Evolutionary conservation across 2,329 filamentous ascomycete species (phyloP), one percentile per base, ranked within the genome.

Genomic region (Pseudopyricularia javanii): DNA sequence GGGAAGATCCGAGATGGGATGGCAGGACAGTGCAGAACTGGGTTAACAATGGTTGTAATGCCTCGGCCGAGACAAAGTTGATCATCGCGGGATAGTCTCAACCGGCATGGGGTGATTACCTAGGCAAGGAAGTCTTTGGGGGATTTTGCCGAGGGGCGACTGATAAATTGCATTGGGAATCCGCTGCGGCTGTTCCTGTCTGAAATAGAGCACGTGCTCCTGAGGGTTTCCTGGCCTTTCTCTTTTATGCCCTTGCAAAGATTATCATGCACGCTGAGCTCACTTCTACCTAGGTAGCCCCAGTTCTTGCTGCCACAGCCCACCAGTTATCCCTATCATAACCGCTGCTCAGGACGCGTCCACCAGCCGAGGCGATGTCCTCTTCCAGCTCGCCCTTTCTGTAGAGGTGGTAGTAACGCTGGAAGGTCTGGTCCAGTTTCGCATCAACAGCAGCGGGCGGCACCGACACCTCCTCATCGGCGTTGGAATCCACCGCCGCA

Each of bases 321-420:
- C 91, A 98, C 93, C 93, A 97, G 70, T 98, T 98, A 65, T 97
- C 93, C 71, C 84, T 91, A 65, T 98, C 93, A 68, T 97, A 98
- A 33, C 93, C 93, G 55, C 81, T 82, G 58, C 88, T 83, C 24
- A 93, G 61, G 14, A 96, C 81, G 49, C 69, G 70, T 7, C 91
- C 93, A 17, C 90, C 90, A 20, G 85, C 91, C 15, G 77, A 75
- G 50, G 68, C 66, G 54, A 95, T 79, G 64, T 96, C 87, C 45
- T 80, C 76, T 64, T 96, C 90, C 54, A 98, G 73, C 71, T 98
- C 93, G 15, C 88, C 88, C 64, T 88, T 79, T 52, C 80, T 77
- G 68, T 95, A 98, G 26, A 98, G 74, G 69, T 98, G 93, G 66
- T 98, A 98, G 66, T 95, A 98, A 51, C 93, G 79, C 66, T 95